Base-by-base conservation (phyloP, 163 green algal genomes). In the Chlamydomonas reinhardtii region DNA sequence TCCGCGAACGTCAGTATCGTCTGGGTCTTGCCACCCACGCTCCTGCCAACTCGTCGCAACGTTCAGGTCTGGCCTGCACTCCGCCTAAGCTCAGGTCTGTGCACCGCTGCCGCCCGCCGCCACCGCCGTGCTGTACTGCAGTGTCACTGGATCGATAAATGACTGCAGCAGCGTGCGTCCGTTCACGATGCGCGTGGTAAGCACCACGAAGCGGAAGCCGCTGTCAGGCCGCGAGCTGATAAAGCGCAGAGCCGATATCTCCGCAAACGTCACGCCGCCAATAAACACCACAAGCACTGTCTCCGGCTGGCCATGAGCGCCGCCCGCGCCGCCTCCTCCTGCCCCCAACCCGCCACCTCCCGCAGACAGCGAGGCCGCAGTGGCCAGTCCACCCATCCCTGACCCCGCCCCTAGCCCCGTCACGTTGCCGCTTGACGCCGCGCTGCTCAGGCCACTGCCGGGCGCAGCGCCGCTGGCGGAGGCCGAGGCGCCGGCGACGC, bases 181-280 rank as follows among this genome's bases (percentile, higher is more conserved):
- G 71, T 89, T 91, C 68, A 91, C 16, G 56, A 91, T 89, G 43
- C 89, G 88, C 14, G 95, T 96, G 17, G 95, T 96, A 20, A 95
- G 90, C 52, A 96, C 89, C 20, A 97, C 16, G 85, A 98, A 97
- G 52, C 94, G 89, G 75, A 82, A 91, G 39, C 94, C 82, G 65
- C 70, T 87, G 25, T 91, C 75, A 24, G 92, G 89, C 22, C 90
- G 90, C 0, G 77, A 90, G 35, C 75, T 78, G 11, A 99, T 83
- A 66, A 96, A 98, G 37, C 96, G 92, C 83, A 99, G 89, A 2
- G 96, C 95, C 17, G 90, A 91, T 39, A 96, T 94, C 24, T 99
- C 97, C 27, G 96, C 93, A 69, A 95, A 98, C 14, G 97, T 99
- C 4, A 98, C 94, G 25, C 97, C 97, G 16, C 97, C 97, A 32